Base-by-base conservation (phyloP, 768 basidiomycete species). In the Lentinula edodes region DNA sequence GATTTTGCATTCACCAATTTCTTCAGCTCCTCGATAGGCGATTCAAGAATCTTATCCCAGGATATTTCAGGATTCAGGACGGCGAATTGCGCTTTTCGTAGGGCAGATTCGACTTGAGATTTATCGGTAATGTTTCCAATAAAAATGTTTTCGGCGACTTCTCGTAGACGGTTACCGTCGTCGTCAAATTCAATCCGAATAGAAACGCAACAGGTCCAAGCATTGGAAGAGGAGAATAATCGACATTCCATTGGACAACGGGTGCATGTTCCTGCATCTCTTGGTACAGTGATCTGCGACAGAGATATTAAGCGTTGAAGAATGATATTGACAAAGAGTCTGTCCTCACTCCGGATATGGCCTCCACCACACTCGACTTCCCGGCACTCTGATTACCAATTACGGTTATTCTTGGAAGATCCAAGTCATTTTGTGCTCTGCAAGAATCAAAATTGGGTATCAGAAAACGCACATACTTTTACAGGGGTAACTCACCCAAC, bases 321-420 rank as follows among this genome's bases (percentile, higher is more conserved):
- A 23, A 41, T 43, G 16, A 39, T 2, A 20, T 18, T 28, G 10
- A 41, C 52, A 35, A 23, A 20, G 15, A 28, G 36, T 35, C 28
- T 64, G 59, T 52, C 15, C 70, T 58, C 61, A 80, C 79, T 13
- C 78, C 78, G 10, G 77, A 78, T 20, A 83, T 80, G 1, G 82
- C 78, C 64, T 83, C 82, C 1, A 83, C 79, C 8, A 83, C 71
- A 48, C 74, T 76, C 1, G 77, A 79, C 65, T 80, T 80, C 3
- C 76, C 83, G 6, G 81, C 80, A 52, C 76, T 78, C 67, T 84
- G 83, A 48, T 80, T 81, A 13, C 82, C 82, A 42, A 82, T 80
- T 45, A 82, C 79, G 18, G 76, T 77, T 48, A 83, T 78, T 7
- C 80, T 70, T 7, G 83, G 81, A 5, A 84, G 68, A 60, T 83